Conservation (phyloP, 2,329 filamentous ascomycete species). For the Balansia obtecta region DNA sequence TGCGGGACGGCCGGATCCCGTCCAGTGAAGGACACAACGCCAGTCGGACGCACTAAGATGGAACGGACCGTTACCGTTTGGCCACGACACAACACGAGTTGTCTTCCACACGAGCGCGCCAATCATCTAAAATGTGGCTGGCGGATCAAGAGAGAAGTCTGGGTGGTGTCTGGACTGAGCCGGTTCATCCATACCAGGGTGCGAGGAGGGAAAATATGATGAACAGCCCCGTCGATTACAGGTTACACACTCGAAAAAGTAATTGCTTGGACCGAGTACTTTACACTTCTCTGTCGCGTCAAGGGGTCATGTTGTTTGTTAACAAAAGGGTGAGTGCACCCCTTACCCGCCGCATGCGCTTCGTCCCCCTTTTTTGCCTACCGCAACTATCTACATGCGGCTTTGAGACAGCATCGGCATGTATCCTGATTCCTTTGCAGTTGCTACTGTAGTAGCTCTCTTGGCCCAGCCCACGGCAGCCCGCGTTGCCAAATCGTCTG, state of each 20-base stretch:
- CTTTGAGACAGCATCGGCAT: background rate
- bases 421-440: background rate
- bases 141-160: background rate
- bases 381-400: background rate
- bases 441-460: conserved; percentile 3
- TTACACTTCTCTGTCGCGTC: background rate
- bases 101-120: background rate
- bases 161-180: background rate
- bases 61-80: too few species aligned
- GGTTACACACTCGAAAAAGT: too few species aligned
- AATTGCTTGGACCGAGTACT: background rate
- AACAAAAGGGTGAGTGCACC: background rate
- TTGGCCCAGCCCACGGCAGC: conserved; percentile 3
- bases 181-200: background rate
- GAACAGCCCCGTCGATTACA: background rate
- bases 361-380: background rate
- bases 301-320: background rate
- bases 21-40: too few species aligned
- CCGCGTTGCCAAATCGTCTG: conserved; percentile 3
- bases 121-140: background rate
- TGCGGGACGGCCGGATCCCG: too few species aligned
- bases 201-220: background rate
- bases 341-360: background rate
- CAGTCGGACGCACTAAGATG: too few species aligned
- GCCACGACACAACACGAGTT: too few species aligned